Conservation (phyloP, 2,329 filamentous ascomycete species). For the Penicillium sclerotiorum region DNA sequence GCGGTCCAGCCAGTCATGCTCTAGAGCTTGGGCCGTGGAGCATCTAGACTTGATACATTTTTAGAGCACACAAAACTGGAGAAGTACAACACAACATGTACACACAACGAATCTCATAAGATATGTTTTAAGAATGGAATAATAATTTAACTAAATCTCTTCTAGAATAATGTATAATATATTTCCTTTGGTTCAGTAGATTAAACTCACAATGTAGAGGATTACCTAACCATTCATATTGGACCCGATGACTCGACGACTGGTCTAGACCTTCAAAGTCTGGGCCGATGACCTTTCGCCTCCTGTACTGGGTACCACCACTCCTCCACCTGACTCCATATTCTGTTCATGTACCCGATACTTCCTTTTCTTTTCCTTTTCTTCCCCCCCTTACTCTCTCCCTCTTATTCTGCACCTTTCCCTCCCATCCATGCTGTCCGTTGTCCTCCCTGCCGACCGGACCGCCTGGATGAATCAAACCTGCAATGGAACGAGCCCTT, state of each 20-base stretch:
- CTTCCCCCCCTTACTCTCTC: constrained; percentile 16
- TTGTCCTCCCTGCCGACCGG: constrained; percentile 21
- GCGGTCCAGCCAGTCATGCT: constrained; percentile 10
- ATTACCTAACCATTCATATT: not conserved
- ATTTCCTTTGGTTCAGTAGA: too few species aligned
- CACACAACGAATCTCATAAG: too few species aligned
- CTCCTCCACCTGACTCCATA: not conserved
- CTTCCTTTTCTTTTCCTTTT: constrained; percentile 15
- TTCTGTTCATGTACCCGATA: constrained; percentile 3
- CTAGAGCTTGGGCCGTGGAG: constrained; percentile 1
- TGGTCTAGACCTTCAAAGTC: constrained; percentile 27
- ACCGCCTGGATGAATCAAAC: constrained; percentile 36
- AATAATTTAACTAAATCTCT: not conserved
- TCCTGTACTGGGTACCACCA: constrained; percentile 14
- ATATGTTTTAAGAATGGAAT: not conserved
- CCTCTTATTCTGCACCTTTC: constrained; percentile 16
- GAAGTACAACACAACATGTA: too few species aligned
- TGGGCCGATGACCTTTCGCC: constrained; percentile 16
- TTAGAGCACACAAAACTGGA: constrained; percentile 7
- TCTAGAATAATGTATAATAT: too few species aligned
- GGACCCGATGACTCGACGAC: constrained; percentile 29
- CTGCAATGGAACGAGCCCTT: constrained; percentile 36
- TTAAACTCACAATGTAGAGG: not conserved
- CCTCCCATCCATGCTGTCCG: constrained; percentile 21
- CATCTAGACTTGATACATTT: constrained; percentile 19